Evolutionary conservation across 2,329 filamentous ascomycete species (phyloP).

Genomic region (Fusarium veterinarium): DNA sequence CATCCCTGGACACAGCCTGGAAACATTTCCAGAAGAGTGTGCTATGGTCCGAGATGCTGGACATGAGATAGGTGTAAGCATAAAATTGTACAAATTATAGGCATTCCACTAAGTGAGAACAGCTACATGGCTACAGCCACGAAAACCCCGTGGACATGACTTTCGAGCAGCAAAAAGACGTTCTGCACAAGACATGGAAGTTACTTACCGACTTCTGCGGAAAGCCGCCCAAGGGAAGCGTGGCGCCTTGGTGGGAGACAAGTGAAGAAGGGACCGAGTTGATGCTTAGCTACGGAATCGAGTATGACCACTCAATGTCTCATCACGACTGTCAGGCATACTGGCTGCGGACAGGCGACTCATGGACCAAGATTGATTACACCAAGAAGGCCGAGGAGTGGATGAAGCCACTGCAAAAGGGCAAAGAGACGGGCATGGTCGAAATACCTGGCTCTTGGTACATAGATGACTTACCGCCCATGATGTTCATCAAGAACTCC

Average conservation of each 20-base stretch:
- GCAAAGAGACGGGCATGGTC: conserved; percentile 70
- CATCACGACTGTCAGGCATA: conserved; percentile 75
- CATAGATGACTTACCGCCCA: conserved; percentile 73
- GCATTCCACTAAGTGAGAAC: not conserved
- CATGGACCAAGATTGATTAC: conserved; percentile 77
- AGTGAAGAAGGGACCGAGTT: conserved; percentile 74
- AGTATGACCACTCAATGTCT: conserved; percentile 75
- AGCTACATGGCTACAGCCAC: conserved; percentile 76
- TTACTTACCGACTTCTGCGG: conserved; percentile 74
- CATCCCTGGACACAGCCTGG: conserved; percentile 61
- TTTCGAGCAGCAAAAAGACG: conserved; percentile 78
- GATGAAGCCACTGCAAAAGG: conserved; percentile 66
- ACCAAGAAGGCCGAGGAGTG: conserved; percentile 46
- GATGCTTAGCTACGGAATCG: conserved; percentile 73
- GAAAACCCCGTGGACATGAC: conserved; percentile 80
- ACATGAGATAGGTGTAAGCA: conserved; percentile 56
- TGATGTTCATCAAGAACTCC: conserved; percentile 68
- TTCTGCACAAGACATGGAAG: conserved; percentile 80
- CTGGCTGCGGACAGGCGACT: conserved; percentile 72
- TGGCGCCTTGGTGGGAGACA: conserved; percentile 81
- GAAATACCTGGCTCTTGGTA: conserved; percentile 73
- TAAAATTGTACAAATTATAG: conserved; percentile 60
- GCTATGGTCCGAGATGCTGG: conserved; percentile 59
- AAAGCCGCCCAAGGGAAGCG: conserved; percentile 77
- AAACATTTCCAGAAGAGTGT: conserved; percentile 61